A percentile compares a stretch with the other conserved stretches of the same genome.
These are phyloP conservation scores for Malus hybrid DNA, from an alignment of 331 rosid genomes.

Conservation along the genomic window DNA sequence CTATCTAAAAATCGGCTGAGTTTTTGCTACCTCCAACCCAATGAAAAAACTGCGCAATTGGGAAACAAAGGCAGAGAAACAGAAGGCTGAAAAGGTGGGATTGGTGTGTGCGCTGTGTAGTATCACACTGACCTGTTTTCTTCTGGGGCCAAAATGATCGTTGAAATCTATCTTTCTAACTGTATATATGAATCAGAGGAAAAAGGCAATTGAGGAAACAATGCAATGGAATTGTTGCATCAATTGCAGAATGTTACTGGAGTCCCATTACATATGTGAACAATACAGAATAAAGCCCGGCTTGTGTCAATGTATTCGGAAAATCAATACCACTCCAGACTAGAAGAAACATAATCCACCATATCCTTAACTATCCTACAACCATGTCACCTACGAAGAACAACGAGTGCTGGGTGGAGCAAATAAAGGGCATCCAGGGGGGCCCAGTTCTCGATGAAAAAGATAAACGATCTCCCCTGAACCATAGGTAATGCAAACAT, in stretches of 20 bases:
- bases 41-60: slow-evolving; percentile 68
- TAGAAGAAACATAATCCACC: background rate
- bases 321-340: background rate
- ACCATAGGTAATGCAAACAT: slow-evolving; percentile 3
- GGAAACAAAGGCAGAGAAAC: slow-evolving; percentile 14
- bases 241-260: too few species aligned
- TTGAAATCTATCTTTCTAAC: background rate
- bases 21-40: slow-evolving; percentile 63
- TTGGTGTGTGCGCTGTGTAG: background rate
- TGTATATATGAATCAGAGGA: too few species aligned
- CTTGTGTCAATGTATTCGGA: background rate
- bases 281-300: background rate
- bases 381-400: slow-evolving; percentile 9
- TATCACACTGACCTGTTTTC: background rate
- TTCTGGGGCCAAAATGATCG: background rate
- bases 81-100: slow-evolving; percentile 18
- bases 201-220: too few species aligned
- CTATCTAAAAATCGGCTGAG: background rate
- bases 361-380: slow-evolving; percentile 7
- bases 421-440: background rate
- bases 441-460: too few species aligned
- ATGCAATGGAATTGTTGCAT: too few species aligned
- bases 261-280: too few species aligned
- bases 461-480: slow-evolving; percentile 9
- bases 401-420: slow-evolving; percentile 13